phyloP scores from a whole-genome alignment of 2,329 filamentous ascomycete genomes.

The Ophiostoma ulmi region DNA sequence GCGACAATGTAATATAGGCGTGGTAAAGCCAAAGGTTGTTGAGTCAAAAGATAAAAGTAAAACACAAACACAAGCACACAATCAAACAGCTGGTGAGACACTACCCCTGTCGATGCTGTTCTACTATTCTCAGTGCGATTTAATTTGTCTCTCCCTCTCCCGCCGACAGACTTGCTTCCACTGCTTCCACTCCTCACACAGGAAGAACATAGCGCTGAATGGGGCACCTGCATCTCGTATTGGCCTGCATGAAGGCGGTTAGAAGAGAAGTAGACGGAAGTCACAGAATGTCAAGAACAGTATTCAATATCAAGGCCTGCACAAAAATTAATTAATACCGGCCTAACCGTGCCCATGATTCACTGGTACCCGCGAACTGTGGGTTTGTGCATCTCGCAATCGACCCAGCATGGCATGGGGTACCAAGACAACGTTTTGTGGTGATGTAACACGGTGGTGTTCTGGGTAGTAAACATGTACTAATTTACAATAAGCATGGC shows the following conservation, averaged over 20 bases:
- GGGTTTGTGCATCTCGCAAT: conserved; percentile 6
- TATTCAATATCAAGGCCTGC: not conserved
- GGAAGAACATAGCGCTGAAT: not conserved
- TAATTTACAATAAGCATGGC: not conserved
- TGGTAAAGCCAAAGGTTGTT: not conserved
- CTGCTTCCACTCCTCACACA: not conserved
- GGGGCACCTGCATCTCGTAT: conserved; percentile 2
- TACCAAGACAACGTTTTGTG: not conserved
- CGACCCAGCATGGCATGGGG: not conserved
- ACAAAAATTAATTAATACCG: not conserved
- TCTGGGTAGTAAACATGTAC: not conserved
- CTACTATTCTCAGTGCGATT: not conserved
- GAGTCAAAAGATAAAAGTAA: not conserved
- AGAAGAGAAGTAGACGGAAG: not conserved
- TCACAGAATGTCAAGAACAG: not conserved
- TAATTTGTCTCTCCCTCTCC: not conserved
- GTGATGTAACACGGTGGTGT: not conserved
- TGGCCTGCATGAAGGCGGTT: not conserved
- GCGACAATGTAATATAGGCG: not conserved
- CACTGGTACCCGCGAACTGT: conserved; percentile 5
- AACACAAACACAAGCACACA: conserved; percentile 1
- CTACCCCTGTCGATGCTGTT: conserved; percentile 12
- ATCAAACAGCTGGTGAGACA: conserved; percentile 12
- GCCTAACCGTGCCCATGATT: conserved; percentile 3
- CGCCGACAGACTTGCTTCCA: not conserved